Percentiles rank a stretch among this genome's conserved stretches.
These are phyloP conservation scores for Sutorius eximius DNA, from an alignment of 1,284 basidiomycete species.

Conservation along the genomic window DNA sequence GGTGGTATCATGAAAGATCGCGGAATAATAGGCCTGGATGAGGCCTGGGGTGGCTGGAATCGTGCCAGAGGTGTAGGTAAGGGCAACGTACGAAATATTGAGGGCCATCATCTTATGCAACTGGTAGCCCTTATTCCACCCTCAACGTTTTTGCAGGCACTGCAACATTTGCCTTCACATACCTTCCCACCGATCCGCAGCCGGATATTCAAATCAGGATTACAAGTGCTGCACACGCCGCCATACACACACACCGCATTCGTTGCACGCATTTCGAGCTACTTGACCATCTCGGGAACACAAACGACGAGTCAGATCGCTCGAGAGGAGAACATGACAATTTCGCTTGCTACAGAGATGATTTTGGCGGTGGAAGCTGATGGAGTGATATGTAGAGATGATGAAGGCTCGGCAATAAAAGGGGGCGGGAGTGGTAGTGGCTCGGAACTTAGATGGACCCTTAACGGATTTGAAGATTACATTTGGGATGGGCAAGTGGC, in stretches of 20 bases:
- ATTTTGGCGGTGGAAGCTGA: slow-evolving; percentile 67
- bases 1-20: slow-evolving; percentile 65
- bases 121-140: slow-evolving; percentile 82
- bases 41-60: slow-evolving; percentile 98
- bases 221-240: slow-evolving; percentile 85
- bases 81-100: slow-evolving; percentile 28
- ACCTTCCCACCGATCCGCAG: slow-evolving; percentile 70
- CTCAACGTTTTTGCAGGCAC: slow-evolving; percentile 72
- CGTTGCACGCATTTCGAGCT: slow-evolving; percentile 57
- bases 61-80: slow-evolving; percentile 89
- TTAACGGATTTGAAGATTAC: slow-evolving; percentile 66
- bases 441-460: slow-evolving; percentile 35
- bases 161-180: slow-evolving; percentile 66
- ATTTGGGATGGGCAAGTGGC: slow-evolving; percentile 62
- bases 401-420: slow-evolving; percentile 47
- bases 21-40: slow-evolving; percentile 87
- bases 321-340: slow-evolving; percentile 63
- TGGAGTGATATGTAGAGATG: slow-evolving; percentile 74
- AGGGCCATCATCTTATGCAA: not conserved
- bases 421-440: slow-evolving; percentile 36
- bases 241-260: slow-evolving; percentile 68
- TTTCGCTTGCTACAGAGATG: slow-evolving; percentile 75
- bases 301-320: slow-evolving; percentile 67
- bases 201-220: slow-evolving; percentile 68
- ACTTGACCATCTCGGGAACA: slow-evolving; percentile 49